These are phyloP conservation scores for Botrytis hyacinthi DNA, from an alignment of 2,329 filamentous ascomycete species.

Conservation along the genomic window DNA sequence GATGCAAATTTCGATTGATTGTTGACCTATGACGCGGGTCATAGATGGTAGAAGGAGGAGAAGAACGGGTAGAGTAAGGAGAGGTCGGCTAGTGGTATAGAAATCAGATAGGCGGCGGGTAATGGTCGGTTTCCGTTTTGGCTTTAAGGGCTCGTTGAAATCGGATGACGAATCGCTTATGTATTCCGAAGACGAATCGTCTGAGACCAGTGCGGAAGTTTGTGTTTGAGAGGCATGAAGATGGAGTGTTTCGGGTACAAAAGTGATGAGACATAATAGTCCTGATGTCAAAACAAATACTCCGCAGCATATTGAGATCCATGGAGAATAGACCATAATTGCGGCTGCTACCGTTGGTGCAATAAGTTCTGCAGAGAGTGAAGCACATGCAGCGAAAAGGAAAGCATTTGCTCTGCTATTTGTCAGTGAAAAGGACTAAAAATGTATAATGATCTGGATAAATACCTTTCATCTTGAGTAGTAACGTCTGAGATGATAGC, in stretches of 20 bases:
- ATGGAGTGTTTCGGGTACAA: slow-evolving; percentile 39
- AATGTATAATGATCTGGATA: too few species aligned
- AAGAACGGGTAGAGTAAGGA: slow-evolving; percentile 33
- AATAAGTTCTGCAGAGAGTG: slow-evolving; percentile 40
- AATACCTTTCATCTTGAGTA: slow-evolving; percentile 41
- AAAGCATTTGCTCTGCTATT: slow-evolving; percentile 41
- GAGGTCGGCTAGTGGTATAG: slow-evolving; percentile 24
- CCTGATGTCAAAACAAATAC: slow-evolving; percentile 25
- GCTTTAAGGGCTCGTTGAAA: background rate
- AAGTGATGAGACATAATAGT: slow-evolving; percentile 27
- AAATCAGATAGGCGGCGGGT: slow-evolving; percentile 14
- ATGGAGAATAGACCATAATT: slow-evolving; percentile 39
- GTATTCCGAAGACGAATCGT: slow-evolving; percentile 13
- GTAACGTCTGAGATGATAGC: slow-evolving; percentile 43
- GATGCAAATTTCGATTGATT: slow-evolving; percentile 28
- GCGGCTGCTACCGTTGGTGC: slow-evolving; percentile 41
- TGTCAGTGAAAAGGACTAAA: background rate
- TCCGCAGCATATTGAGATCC: slow-evolving; percentile 33
- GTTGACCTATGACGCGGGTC: slow-evolving; percentile 23
- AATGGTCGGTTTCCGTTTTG: slow-evolving; percentile 22
- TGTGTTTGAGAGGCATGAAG: slow-evolving; percentile 22
- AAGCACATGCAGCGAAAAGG: slow-evolving; percentile 36
- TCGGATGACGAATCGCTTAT: slow-evolving; percentile 1
- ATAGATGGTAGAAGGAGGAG: slow-evolving; percentile 37
- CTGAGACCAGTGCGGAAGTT: slow-evolving; percentile 1